Evolutionary conservation across 352 stramenopile species (phyloP).

Genomic region (Phytophthora rubi): DNA sequence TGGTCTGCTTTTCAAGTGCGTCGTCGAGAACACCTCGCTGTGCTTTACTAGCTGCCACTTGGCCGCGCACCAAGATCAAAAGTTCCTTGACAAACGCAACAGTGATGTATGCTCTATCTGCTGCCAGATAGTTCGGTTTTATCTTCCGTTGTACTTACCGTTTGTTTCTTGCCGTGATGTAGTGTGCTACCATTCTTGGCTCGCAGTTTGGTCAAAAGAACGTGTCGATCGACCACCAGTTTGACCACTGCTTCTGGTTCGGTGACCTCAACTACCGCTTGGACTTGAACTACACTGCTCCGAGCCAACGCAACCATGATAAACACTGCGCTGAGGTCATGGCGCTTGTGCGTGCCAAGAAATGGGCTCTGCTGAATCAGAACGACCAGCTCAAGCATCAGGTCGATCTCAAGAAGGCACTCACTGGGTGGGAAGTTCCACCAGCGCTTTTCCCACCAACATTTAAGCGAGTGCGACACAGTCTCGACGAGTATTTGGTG

Average conservation of each 20-base stretch:
- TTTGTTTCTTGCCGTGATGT: background rate
- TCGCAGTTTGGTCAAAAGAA: constrained; percentile 69
- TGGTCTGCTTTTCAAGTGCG: constrained; percentile 77
- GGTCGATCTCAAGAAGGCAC: constrained; percentile 57
- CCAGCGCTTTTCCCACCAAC: constrained; percentile 77
- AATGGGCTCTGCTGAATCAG: constrained; percentile 66
- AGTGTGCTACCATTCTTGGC: constrained; percentile 82
- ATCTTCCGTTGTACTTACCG: background rate
- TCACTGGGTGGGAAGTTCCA: constrained; percentile 70
- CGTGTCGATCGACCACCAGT: constrained; percentile 78
- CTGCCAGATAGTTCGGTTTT: background rate
- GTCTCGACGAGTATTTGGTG: constrained; percentile 41
- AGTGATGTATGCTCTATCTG: constrained; percentile 54
- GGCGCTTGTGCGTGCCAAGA: constrained; percentile 59
- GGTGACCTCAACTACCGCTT: constrained; percentile 90
- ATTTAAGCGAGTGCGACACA: constrained; percentile 82
- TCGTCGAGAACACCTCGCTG: constrained; percentile 79
- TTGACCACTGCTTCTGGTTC: constrained; percentile 89
- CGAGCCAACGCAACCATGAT: constrained; percentile 55
- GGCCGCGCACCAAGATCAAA: constrained; percentile 83
- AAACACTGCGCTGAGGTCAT: constrained; percentile 76
- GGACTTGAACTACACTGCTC: constrained; percentile 67
- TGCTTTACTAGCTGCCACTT: constrained; percentile 90
- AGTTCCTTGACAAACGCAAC: constrained; percentile 89
- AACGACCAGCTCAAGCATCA: constrained; percentile 86